Percentiles rank a stretch among this genome's conserved stretches.
Evolutionary conservation across 768 basidiomycete species (phyloP).

Genomic region (Pisolithus microcarpus): DNA sequence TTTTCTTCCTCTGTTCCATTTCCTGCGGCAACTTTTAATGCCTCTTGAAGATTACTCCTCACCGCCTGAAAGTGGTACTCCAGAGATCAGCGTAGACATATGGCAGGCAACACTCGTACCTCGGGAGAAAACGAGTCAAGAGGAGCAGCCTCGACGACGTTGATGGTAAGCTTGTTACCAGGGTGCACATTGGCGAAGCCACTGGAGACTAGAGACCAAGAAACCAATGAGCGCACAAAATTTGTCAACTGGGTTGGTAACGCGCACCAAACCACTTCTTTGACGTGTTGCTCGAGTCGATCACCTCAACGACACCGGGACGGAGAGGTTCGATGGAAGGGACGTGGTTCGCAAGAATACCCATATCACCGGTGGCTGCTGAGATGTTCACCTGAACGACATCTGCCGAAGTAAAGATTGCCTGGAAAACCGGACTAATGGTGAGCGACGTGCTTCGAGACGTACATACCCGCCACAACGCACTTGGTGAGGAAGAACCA

Average conservation of each 20-base stretch:
- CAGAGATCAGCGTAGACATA: neutral
- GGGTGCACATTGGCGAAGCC: constrained; percentile 98
- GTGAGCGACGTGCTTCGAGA: constrained; percentile 9
- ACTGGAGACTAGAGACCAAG: constrained; percentile 72
- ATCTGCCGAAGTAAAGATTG: constrained; percentile 84
- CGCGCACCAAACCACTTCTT: constrained; percentile 97
- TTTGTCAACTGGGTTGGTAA: neutral
- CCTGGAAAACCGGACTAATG: constrained; percentile 37
- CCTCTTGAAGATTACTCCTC: constrained; percentile 84
- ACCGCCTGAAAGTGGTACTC: constrained; percentile 57
- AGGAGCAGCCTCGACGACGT: constrained; percentile 93
- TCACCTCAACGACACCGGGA: constrained; percentile 90
- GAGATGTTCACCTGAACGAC: constrained; percentile 95
- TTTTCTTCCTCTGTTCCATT: constrained; percentile 91
- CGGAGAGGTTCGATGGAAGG: constrained; percentile 94
- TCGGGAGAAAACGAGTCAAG: constrained; percentile 86
- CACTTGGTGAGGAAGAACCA: constrained; percentile 95
- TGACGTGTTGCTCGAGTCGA: constrained; percentile 66
- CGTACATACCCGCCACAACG: constrained; percentile 18
- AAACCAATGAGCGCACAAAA: constrained; percentile 2
- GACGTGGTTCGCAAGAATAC: constrained; percentile 97
- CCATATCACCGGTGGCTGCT: constrained; percentile 96
- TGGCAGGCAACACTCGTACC: constrained; percentile 38
- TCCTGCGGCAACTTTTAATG: constrained; percentile 70
- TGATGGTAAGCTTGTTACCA: constrained; percentile 93